Evolutionary conservation across 805 yeast genomes (phyloP).

Genomic region (Pichia ethanolica): DNA sequence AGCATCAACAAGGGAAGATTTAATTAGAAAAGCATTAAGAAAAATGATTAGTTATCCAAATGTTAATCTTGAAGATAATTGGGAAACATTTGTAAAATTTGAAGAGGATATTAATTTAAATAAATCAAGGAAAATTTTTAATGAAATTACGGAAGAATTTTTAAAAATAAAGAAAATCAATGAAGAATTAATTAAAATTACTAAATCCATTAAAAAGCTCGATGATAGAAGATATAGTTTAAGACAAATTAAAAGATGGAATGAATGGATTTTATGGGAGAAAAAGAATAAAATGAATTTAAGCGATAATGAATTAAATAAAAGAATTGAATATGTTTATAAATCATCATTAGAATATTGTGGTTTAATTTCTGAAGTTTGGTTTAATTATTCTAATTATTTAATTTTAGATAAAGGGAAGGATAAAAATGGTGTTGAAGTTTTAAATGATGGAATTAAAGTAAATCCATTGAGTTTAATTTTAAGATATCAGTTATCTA

Average conservation of each 20-base stretch:
- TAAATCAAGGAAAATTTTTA: conserved; percentile 77
- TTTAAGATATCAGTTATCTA: conserved; percentile 60
- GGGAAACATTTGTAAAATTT: conserved; percentile 78
- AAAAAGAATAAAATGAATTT: conserved; percentile 59
- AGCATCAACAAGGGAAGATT: conserved; percentile 70
- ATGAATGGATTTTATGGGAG: conserved; percentile 76
- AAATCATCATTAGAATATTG: conserved; percentile 57
- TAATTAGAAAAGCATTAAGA: conserved; percentile 65
- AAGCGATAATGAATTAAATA: conserved; percentile 39
- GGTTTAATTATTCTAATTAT: conserved; percentile 52
- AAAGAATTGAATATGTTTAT: conserved; percentile 65
- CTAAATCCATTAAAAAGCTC: conserved; percentile 24
- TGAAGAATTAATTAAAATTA: conserved; percentile 58
- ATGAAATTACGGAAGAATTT: conserved; percentile 75
- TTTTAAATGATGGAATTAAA: conserved; percentile 46
- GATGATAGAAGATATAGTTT: conserved; percentile 15
- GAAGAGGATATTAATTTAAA: conserved; percentile 64
- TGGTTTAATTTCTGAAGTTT: conserved; percentile 62
- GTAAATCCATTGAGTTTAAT: conserved; percentile 68
- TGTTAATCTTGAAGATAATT: conserved; percentile 61
- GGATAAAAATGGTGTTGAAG: conserved; percentile 26
- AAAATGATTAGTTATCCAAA: conserved; percentile 71
- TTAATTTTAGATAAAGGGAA: conserved; percentile 12
- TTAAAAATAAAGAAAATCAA: conserved; percentile 80
- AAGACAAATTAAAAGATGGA: conserved; percentile 52